A percentile compares a stretch with the other conserved stretches of the same genome.
Evolutionary conservation across 2,329 filamentous ascomycete genomes (phyloP).

Genomic region (Pestalotiopsis sp.): DNA sequence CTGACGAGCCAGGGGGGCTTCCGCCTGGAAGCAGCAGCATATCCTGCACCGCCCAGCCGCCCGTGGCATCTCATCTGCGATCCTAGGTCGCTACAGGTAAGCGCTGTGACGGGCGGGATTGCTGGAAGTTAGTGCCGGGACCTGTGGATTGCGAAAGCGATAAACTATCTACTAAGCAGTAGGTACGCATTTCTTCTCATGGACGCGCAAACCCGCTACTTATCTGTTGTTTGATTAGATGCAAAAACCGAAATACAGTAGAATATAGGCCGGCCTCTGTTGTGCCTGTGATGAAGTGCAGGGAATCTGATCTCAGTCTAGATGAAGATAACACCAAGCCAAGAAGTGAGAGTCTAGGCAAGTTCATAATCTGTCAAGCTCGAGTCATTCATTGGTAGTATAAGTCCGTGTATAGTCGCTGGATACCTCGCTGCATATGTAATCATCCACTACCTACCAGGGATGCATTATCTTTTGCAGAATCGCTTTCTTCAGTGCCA

Average conservation of each 20-base stretch:
- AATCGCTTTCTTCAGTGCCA: too few relatives aligned
- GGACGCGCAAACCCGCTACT: too few relatives aligned
- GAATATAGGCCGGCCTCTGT: too few relatives aligned
- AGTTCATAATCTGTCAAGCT: not conserved
- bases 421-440: not conserved
- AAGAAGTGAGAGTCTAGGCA: not conserved
- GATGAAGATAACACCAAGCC: too few relatives aligned
- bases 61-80: not conserved
- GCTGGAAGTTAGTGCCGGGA: not conserved
- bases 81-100: not conserved
- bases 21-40: not conserved
- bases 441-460: not conserved
- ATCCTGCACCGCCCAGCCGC: not conserved
- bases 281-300: too few relatives aligned
- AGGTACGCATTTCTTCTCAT: not conserved
- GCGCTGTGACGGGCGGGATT: not conserved
- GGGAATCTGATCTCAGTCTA: too few relatives aligned
- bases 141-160: not conserved
- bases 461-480: too few relatives aligned
- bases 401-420: not conserved
- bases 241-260: too few relatives aligned
- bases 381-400: not conserved
- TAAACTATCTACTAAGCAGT: not conserved
- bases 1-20: not conserved
- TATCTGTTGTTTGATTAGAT: too few relatives aligned